Base-by-base conservation (phyloP, 2,329 filamentous ascomycete species). In the Penicillium sp. region DNA sequence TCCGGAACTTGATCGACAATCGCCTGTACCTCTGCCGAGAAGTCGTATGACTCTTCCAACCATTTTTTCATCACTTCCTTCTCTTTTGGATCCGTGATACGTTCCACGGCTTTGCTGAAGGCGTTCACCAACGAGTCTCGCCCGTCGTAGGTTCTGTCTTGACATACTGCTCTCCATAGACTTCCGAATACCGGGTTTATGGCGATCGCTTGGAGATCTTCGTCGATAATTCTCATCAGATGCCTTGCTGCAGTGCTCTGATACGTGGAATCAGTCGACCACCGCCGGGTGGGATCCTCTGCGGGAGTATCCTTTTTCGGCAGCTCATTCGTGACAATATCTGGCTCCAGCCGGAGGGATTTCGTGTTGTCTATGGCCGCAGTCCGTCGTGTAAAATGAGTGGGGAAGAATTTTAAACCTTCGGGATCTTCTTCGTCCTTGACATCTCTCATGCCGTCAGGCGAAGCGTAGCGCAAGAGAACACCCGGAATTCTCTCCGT, bases 1-100 rank as follows among this genome's bases (percentile, higher is more conserved):
- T 73, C 71, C 0, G 79, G 70, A 1, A 85, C 76, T 0, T 67
- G 55, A 4, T 73, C 64, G 29, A 85, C 76, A 5, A 72, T 63
- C 0, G 75, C 71, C 26, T 74, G 60, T 7, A 85, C 81, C 26
- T 84, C 82, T 5, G 71, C 77, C 0, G 73, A 76, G 63, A 78
- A 82, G 67, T 85, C 79, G 66, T 85, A 85, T 1, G 82, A 85
- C 59, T 81, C 81, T 11, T 81, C 82, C 2, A 85, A 71, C 83
- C 83, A 86, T 0, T 59, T 63, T 66, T 79, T 82, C 78, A 84
- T 79, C 0, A 71, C 69, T 0, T 56, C 60, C 64, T 78, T 82
- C 46, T 80, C 74, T 0, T 73, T 66, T 0, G 48, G 35, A 30
- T 78, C 58, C 0, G 51, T 23, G 29, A 83, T 76, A 1, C 64